A percentile compares a stretch with the other conserved stretches of the same genome.
Conservation (phyloP, 148 eudicot genomes). For the Rhododendron henanense region DNA sequence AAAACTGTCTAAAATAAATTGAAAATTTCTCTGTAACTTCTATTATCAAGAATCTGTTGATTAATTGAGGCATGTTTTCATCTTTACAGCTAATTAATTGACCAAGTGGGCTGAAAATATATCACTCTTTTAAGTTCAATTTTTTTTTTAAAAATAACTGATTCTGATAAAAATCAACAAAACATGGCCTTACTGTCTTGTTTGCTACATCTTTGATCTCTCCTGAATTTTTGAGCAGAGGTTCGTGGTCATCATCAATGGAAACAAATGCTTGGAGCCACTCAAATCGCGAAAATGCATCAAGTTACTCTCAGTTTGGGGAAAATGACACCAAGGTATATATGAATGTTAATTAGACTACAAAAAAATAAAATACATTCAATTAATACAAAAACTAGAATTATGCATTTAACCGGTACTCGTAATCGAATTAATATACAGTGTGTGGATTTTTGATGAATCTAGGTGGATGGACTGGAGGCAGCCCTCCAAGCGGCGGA, state of each 20-base stretch:
- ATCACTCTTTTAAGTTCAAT: neutral
- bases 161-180: neutral
- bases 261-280: slow-evolving; percentile 16
- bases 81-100: neutral
- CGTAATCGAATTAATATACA: neutral
- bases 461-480: slow-evolving; percentile 21
- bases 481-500: slow-evolving; percentile 11
- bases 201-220: neutral
- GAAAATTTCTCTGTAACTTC: neutral
- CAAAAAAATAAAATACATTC: neutral
- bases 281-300: slow-evolving; percentile 16
- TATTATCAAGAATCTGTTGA: too few relatives aligned
- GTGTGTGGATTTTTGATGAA: neutral
- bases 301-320: neutral
- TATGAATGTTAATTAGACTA: neutral
- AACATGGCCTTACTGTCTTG: neutral
- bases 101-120: neutral
- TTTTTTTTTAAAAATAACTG: too few relatives aligned
- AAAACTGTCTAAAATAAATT: neutral
- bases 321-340: slow-evolving; percentile 18
- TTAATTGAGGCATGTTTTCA: too few relatives aligned
- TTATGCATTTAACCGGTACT: neutral
- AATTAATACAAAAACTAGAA: neutral
- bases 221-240: slow-evolving; percentile 20
- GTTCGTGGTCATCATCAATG: slow-evolving; percentile 24